These are phyloP conservation scores for Chrysanthemum lavandulifolium DNA, from an alignment of 129 eudicot genomes.

Conservation along the genomic window DNA sequence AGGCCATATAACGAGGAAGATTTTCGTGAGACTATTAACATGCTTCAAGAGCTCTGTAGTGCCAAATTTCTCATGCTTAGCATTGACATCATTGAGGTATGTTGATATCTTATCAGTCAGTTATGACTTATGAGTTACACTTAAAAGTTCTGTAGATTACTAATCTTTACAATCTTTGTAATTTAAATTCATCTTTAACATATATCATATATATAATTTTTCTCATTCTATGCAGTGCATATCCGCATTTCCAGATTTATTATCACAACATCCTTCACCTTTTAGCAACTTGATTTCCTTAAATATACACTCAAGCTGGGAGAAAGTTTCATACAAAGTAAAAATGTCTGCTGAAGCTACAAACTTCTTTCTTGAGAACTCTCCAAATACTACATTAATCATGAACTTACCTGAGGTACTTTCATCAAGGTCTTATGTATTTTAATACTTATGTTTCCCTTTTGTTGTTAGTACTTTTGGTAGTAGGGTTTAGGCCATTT, in stretches of 20 bases:
- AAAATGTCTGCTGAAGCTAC: not conserved
- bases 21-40: not conserved
- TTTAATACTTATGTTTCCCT: too few relatives aligned
- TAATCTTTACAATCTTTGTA: too few relatives aligned
- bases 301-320: not conserved
- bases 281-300: slow-evolving; percentile 18
- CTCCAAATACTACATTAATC: slow-evolving; percentile 14
- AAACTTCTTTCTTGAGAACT: not conserved
- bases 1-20: not conserved
- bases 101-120: not conserved
- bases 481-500: too few relatives aligned
- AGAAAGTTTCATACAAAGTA: not conserved
- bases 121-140: not conserved
- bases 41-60: slow-evolving; percentile 20
- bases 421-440: not conserved
- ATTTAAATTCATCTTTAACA: not conserved
- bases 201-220: not conserved
- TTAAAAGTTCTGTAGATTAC: too few relatives aligned
- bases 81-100: slow-evolving; percentile 18
- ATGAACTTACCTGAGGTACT: not conserved
- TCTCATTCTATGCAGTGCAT: slow-evolving; percentile 9
- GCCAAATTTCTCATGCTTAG: slow-evolving; percentile 16
- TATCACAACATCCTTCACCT: slow-evolving; percentile 10
- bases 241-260: slow-evolving; percentile 11
- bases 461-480: too few relatives aligned